Base-by-base conservation (phyloP, 2,329 filamentous ascomycete species). In the Apiospora pterosperma region DNA sequence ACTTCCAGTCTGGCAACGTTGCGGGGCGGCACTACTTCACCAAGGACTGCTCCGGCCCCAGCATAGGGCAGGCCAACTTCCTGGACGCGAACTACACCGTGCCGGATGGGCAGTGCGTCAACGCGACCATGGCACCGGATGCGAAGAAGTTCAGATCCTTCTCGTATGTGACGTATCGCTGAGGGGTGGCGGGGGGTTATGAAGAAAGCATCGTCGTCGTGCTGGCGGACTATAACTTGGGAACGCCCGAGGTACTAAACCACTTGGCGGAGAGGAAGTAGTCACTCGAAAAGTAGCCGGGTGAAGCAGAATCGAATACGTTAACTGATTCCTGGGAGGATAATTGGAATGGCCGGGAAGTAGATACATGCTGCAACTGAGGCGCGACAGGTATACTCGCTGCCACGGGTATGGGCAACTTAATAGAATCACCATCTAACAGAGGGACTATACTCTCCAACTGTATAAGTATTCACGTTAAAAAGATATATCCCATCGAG, bases 51-150 rank as follows among this genome's bases (percentile, higher is more conserved):
- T 41, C 59, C 21, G 59, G 59, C 14, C 36, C 59, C 59, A 41
- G 59, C 59, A 19, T 39, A 7, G 59, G 62, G 8, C 42, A 44
- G 28, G 62, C 36, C 39, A 62, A 62, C 61, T 42, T 59, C 36
- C 21, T 63, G 21, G 42, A 63, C 25, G 52, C 52, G 16, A 36
- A 61, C n/a, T 28, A 41, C 16, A 38, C 59, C 21, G 36, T 61
- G 25, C 59, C 59, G 23, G 59, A 61, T 23, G 39, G 39, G 4
- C 59, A 61, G 39, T 61, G 59, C 6, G 39, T 61, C 59, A 61
- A 61, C 14, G 23, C 59, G 8, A 41, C 59, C 28, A 55, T 55
- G 48, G 48, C 48, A 16, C 48, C 48, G 48, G 19, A 55, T 19
- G 48, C 14, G 48, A 55, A 55, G 28, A 55, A 34, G 28, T 55